phyloP scores from a whole-genome alignment of 345 rosid species.

The Euphorbia tirucalli region DNA sequence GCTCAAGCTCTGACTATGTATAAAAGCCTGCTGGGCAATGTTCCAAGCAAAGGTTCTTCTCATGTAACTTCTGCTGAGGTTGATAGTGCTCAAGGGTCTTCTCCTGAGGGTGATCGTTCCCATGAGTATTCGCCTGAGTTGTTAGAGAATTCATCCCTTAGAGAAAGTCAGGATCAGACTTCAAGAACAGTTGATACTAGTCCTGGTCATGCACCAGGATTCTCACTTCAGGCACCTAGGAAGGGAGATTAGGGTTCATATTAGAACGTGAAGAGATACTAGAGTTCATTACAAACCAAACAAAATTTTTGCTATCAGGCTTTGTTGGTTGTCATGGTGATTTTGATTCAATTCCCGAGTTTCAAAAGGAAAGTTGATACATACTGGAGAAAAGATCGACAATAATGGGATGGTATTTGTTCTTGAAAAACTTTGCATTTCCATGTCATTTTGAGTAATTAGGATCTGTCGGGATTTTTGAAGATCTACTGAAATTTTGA shows the following conservation, averaged over 20 bases:
- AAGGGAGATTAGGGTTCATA: constrained; percentile 26
- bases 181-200: constrained; percentile 19
- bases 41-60: constrained; percentile 15
- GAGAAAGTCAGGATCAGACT: constrained; percentile 31
- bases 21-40: constrained; percentile 54
- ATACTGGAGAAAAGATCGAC: neutral
- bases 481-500: too few relatives aligned
- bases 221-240: constrained; percentile 64
- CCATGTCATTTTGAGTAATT: neutral
- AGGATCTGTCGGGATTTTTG: neutral
- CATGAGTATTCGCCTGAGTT: constrained; percentile 10
- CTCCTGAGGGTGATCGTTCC: neutral
- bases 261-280: neutral
- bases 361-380: neutral
- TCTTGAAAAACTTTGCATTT: neutral
- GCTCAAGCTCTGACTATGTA: constrained; percentile 79
- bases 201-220: constrained; percentile 26
- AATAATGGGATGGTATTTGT: neutral
- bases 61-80: constrained; percentile 6
- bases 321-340: neutral
- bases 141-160: constrained; percentile 19
- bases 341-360: neutral
- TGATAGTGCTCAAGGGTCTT: constrained; percentile 21
- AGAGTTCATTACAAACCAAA: too few relatives aligned
- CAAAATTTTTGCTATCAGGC: neutral